Evolutionary conservation across 345 rosid species (phyloP).

Genomic region (Eucalyptus shirleyi): DNA sequence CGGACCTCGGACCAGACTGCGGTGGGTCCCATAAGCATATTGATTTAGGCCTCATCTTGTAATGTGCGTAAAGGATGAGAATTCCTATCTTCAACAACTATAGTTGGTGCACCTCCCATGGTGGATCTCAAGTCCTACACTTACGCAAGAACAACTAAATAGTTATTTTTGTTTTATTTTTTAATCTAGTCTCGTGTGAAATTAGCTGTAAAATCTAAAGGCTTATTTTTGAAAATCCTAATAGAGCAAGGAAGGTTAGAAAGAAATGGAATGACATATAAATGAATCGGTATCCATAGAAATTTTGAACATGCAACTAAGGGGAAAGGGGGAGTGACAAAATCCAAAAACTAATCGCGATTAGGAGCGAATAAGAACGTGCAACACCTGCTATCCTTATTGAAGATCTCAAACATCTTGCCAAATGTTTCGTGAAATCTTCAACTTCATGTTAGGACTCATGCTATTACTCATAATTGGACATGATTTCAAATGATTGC

Average conservation of each 20-base stretch:
- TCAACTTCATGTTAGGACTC: neutral
- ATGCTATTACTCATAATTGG: neutral
- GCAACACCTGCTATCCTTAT: no score
- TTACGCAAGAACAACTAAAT: neutral
- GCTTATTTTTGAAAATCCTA: no score
- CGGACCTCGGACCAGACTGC: no score
- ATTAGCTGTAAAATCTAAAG: fast-evolving
- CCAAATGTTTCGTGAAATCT: neutral
- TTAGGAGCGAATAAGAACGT: no score
- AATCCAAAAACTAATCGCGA: neutral
- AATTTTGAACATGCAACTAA: neutral
- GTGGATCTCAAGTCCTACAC: fast-evolving
- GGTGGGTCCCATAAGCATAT: no score
- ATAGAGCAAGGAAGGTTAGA: neutral
- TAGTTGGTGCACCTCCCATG: fast-evolving
- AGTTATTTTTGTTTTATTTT: neutral
- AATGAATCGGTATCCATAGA: neutral
- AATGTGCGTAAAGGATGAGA: no score
- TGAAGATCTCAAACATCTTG: neutral
- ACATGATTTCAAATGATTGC: no score
- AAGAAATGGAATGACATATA: neutral
- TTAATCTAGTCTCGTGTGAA: neutral
- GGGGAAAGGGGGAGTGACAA: fast-evolving
- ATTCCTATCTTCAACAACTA: no score
- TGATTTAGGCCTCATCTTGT: no score